A percentile compares a stretch with the other conserved stretches of the same genome.
phyloP scores from a whole-genome alignment of 2,329 filamentous ascomycete species.

The Cercospora sesami region DNA sequence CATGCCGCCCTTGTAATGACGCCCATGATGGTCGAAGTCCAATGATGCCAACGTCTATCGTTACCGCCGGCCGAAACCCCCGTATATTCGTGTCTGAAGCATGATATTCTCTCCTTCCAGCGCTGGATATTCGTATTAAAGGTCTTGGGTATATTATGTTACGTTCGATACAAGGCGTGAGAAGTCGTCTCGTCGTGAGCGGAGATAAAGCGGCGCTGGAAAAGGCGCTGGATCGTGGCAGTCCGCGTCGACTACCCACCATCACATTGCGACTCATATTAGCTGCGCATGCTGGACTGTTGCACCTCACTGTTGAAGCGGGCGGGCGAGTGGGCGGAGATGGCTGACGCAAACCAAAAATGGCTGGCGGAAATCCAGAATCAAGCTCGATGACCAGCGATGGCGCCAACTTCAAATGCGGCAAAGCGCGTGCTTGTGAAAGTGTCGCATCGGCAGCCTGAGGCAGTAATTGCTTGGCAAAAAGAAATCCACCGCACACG shows the following conservation, averaged over 20 bases:
- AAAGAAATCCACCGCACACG: slow-evolving; percentile 9
- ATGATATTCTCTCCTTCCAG: slow-evolving; percentile 17
- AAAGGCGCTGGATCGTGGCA: slow-evolving; percentile 19
- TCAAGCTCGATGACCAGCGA: slow-evolving; percentile 13
- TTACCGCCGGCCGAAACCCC: slow-evolving; percentile 27
- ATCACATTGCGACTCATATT: slow-evolving; percentile 47
- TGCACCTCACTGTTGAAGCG: slow-evolving; percentile 22
- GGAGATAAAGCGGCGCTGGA: slow-evolving; percentile 14
- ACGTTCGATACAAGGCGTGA: slow-evolving; percentile 12
- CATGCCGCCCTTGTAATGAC: slow-evolving; percentile 17
- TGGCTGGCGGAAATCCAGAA: slow-evolving; percentile 5
- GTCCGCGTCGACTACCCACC: slow-evolving; percentile 24
- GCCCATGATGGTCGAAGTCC: slow-evolving; percentile 14
- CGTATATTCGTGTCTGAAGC: slow-evolving; percentile 27
- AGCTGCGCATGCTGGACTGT: slow-evolving; percentile 23
- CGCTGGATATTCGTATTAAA: slow-evolving; percentile 1
- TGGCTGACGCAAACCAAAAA: slow-evolving; percentile 12
- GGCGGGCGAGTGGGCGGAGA: slow-evolving; percentile 5
- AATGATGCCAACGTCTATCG: slow-evolving; percentile 19
- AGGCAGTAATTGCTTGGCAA: slow-evolving; percentile 3
- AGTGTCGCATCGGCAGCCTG: not conserved
- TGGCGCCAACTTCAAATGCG: slow-evolving; percentile 1
- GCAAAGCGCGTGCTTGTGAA: slow-evolving; percentile 6
- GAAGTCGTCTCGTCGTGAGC: slow-evolving; percentile 15
- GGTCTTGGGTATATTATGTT: slow-evolving; percentile 4